Evolutionary conservation across 139 green algal species (phyloP), one percentile per base, ranked within the genome.

Genomic region (Monoraphidium neglectum): DNA sequence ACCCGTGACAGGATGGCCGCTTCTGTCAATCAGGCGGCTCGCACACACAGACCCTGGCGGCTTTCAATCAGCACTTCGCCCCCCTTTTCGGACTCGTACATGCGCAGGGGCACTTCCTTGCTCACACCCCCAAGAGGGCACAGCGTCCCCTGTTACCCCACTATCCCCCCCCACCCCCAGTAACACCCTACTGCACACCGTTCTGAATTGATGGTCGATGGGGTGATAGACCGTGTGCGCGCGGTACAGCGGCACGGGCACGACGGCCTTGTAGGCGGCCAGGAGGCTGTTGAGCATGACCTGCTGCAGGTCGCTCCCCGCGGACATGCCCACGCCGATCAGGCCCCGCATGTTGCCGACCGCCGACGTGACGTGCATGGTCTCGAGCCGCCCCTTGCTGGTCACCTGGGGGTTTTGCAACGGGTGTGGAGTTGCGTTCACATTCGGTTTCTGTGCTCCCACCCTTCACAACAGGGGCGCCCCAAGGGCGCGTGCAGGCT

Each of bases 151-250:
- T n/a, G n/a, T n/a, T n/a, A n/a, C n/a, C n/a, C n/a, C 43, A 51
- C 8, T 12, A 51, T 8, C 43, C 8, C 8, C 43, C 43, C 12
- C 43, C 43, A 8, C 43, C 43, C 43, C 43, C 8, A 51, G 12
- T 21, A 71, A n/a, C 65, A 87, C 24, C 4, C 18, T 6, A 6
- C 84, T 72, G 70, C 86, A 70, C 53, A 74, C 84, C 82, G 82
- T 82, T 65, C 85, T 73, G 75, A 77, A 81, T 13, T 53, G 61
- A 26, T 86, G 65, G 23, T 88, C 81, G 4, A 91, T 76, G 26
- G 70, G 72, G 78, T 91, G 81, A 78, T 82, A 88, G 57, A 88
- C 71, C 36, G 86, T 91, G 78, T 87, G 86, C 0, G 61, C 76
- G 23, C 86, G 77, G 76, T 91, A 88, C 32, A 86, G 76, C 23